Base-by-base conservation (phyloP, 495 filamentous ascomycete genomes). In the Aspergillus nidulans region DNA sequence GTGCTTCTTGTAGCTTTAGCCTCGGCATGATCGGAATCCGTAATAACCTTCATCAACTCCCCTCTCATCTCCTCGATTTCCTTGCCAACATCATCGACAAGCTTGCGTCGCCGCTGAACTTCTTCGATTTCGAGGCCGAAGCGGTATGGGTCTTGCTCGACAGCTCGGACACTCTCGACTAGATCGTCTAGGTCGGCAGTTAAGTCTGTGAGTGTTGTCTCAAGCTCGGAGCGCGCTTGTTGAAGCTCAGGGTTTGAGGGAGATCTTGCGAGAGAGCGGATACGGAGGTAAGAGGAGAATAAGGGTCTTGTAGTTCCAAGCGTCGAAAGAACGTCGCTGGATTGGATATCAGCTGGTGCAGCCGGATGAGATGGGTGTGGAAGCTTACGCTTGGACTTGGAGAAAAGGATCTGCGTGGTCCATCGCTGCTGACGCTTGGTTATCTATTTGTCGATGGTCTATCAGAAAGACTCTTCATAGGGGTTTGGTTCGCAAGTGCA, bases 201-300 rank as follows among this genome's bases (percentile, higher is more conserved):
- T 8, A 97, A 86, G 23, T 91, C 82, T 19, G 81, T 75, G 36
- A 97, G 81, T 3, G 87, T 86, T 12, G 78, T 68, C 65, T 90
- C 84, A 63, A 98, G 91, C 60, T 97, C 95, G 8, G 78, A 63
- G 52, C 88, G 88, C 25, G 95, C 84, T 68, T 95, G 88, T 45
- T 82, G 74, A 34, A 97, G 86, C 69, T 98, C 95, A 25, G 92
- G 95, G 51, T 89, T 90, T 47, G 72, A 72, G 36, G 83, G 75
- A 5, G 80, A 85, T 55, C 84, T 80, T 54, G 86, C 79, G 15
- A 95, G 83, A 16, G 91, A 90, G 63, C 91, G 90, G 74, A 98
- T 97, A 67, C 94, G 94, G 38, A 95, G 85, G 79, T 95, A 97
- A 38, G 91, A 96, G 58, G 87, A 85, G 79, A 96, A 96, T 53